Evolutionary conservation across 2,329 filamentous ascomycete genomes (phyloP).

Genomic region (Ceratocystis eucalypticola): DNA sequence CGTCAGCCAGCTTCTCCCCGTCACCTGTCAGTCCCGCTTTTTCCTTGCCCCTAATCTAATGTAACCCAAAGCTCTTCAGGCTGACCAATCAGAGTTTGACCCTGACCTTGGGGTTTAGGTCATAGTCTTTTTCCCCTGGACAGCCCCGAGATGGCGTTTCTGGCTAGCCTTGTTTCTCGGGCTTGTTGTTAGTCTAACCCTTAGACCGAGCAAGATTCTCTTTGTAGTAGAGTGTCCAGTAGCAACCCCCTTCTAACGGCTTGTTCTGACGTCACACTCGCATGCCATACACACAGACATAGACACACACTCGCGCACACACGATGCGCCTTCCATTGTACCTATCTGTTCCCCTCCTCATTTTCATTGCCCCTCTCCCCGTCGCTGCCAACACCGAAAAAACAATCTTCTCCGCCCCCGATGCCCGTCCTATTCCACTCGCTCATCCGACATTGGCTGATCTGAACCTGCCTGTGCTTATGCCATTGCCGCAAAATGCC

Average conservation of each 20-base stretch:
- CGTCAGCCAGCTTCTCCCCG: neutral
- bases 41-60: neutral
- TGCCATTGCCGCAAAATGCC: constrained; percentile 36
- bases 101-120: too few species aligned
- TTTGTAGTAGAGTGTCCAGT: too few species aligned
- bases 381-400: constrained; percentile 72
- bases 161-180: neutral
- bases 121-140: too few species aligned
- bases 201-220: too few species aligned
- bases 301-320: too few species aligned
- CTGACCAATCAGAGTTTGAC: neutral
- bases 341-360: constrained; percentile 15
- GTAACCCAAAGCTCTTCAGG: neutral
- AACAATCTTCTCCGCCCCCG: constrained; percentile 67
- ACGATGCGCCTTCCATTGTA: constrained; percentile 7
- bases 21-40: neutral
- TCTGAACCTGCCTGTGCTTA: constrained; percentile 52
- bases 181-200: too few species aligned
- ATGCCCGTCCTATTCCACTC: constrained; percentile 40
- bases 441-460: constrained; percentile 31
- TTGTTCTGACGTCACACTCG: too few species aligned
- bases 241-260: too few species aligned
- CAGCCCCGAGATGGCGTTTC: too few species aligned
- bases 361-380: constrained; percentile 19
- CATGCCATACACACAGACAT: too few species aligned